These are phyloP conservation scores for Aureobasidium sp. DNA, from an alignment of 2,329 filamentous ascomycete species.

Conservation along the genomic window DNA sequence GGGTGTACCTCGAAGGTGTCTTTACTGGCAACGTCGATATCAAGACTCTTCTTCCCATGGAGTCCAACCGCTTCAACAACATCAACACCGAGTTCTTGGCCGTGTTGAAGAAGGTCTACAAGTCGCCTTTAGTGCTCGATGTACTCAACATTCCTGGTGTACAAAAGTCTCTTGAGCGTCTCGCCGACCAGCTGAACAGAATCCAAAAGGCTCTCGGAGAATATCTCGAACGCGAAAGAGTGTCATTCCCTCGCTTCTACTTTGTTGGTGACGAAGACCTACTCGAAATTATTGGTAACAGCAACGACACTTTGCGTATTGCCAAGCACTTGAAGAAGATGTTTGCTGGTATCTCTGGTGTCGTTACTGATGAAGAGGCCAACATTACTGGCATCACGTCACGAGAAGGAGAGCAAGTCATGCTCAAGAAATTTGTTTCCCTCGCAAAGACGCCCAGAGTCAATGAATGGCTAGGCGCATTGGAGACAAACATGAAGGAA, in stretches of 20 bases:
- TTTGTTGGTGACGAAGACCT: slow-evolving; percentile 98
- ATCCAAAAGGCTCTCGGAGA: slow-evolving; percentile 98
- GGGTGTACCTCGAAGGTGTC: slow-evolving; percentile 98
- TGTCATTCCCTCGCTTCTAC: slow-evolving; percentile 97
- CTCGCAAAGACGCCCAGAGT: slow-evolving; percentile 90
- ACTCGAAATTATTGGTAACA: slow-evolving; percentile 98
- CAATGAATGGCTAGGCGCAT: slow-evolving; percentile 94
- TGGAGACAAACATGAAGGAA: slow-evolving; percentile 89
- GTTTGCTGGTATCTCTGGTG: slow-evolving; percentile 91
- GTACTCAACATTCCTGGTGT: slow-evolving; percentile 93
- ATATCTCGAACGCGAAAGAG: slow-evolving; percentile 94
- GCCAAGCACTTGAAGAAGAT: slow-evolving; percentile 99
- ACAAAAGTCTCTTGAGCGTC: slow-evolving; percentile 88
- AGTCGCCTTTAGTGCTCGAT: slow-evolving; percentile 90
- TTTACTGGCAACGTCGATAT: slow-evolving; percentile 99
- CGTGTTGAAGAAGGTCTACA: slow-evolving; percentile 99
- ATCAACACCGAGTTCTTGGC: slow-evolving; percentile 98
- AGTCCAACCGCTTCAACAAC: slow-evolving; percentile 95
- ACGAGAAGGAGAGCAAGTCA: slow-evolving; percentile 86
- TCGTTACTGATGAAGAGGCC: slow-evolving; percentile 84
- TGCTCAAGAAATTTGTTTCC: slow-evolving; percentile 83
- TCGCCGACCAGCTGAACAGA: slow-evolving; percentile 96
- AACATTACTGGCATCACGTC: slow-evolving; percentile 90
- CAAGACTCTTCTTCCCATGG: slow-evolving; percentile 92
- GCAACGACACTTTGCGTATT: slow-evolving; percentile 91